Percentiles rank a stretch among this genome's conserved stretches.
Conservation (phyloP, 495 filamentous ascomycete genomes). For the Bombardia bombarda region DNA sequence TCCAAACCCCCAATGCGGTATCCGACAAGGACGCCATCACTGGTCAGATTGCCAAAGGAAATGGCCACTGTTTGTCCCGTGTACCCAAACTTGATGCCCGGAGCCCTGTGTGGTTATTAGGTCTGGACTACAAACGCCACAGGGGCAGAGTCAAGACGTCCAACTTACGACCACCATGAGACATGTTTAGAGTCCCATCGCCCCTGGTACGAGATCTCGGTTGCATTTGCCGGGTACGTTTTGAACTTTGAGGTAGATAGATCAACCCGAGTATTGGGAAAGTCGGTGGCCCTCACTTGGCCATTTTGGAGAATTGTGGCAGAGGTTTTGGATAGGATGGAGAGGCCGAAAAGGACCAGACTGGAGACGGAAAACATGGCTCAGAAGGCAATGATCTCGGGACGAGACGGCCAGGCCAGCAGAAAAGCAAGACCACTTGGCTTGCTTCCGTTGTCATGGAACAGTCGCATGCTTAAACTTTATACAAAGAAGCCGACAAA, state of each 20-base stretch:
- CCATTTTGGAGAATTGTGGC: constrained; percentile 58
- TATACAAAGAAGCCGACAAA: too few species aligned
- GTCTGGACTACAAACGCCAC: neutral
- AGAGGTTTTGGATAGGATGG: constrained; percentile 11
- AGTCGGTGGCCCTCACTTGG: constrained; percentile 41
- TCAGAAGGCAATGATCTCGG: too few species aligned
- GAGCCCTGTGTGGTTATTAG: constrained; percentile 30
- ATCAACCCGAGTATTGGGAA: constrained; percentile 41
- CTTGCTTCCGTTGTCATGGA: too few species aligned
- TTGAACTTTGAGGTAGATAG: constrained; percentile 26
- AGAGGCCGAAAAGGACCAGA: constrained; percentile 21
- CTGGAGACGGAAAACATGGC: constrained; percentile 12
- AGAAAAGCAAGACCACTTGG: too few species aligned
- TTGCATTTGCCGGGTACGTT: constrained; percentile 46
- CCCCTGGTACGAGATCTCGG: constrained; percentile 61
- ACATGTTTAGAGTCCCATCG: constrained; percentile 60
- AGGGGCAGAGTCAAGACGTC: too few species aligned
- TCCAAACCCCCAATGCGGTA: constrained; percentile 57
- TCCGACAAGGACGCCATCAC: constrained; percentile 47
- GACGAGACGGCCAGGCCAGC: too few species aligned
- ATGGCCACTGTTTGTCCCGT: constrained; percentile 56
- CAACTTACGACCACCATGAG: constrained; percentile 55
- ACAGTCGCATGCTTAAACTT: too few species aligned
- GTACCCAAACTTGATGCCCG: constrained; percentile 58
- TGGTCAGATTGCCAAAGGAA: constrained; percentile 53